Percentiles rank a stretch among this genome's conserved stretches.
These are phyloP conservation scores for Biscutella laevigata DNA, from an alignment of 441 rosid genomes.

Conservation along the genomic window DNA sequence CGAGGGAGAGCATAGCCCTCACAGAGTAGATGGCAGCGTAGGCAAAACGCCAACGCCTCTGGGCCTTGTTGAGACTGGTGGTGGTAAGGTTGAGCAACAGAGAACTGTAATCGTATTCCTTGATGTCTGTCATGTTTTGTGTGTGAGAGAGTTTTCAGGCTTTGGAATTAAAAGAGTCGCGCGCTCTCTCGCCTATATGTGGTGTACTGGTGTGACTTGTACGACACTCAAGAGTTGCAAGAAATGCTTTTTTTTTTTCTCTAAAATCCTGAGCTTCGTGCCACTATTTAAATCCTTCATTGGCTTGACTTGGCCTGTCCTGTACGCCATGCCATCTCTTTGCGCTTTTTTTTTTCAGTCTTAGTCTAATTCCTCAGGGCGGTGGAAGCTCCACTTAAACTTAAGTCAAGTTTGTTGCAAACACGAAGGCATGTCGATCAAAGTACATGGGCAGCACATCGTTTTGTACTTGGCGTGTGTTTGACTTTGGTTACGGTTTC, in stretches of 20 bases:
- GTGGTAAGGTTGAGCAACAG: conserved; percentile 27
- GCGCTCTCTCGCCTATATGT: background rate
- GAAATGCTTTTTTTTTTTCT: background rate
- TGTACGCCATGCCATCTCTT: too few species aligned
- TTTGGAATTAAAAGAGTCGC: background rate
- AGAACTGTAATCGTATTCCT: conserved; percentile 20
- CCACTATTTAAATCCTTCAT: background rate
- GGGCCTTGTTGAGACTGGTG: conserved; percentile 38
- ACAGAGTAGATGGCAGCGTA: conserved; percentile 39
- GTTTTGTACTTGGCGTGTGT: background rate
- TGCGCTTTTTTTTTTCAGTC: too few species aligned
- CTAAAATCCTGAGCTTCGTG: background rate
- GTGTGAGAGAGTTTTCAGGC: background rate
- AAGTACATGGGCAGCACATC: conserved; percentile 12
- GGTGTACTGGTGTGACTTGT: conserved; percentile 12
- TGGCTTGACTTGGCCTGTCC: background rate
- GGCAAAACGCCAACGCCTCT: conserved; percentile 61
- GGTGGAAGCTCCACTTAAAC: conserved; percentile 2
- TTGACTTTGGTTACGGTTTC: background rate
- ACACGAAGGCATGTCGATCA: conserved; percentile 3
- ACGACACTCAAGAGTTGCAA: conserved; percentile 13
- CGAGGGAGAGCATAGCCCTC: conserved; percentile 49
- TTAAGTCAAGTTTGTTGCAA: conserved; percentile 1
- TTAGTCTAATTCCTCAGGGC: background rate
- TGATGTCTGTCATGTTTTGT: conserved; percentile 28